These are phyloP conservation scores for Boletus bicolor DNA, from an alignment of 768 basidiomycete species.

Conservation along the genomic window DNA sequence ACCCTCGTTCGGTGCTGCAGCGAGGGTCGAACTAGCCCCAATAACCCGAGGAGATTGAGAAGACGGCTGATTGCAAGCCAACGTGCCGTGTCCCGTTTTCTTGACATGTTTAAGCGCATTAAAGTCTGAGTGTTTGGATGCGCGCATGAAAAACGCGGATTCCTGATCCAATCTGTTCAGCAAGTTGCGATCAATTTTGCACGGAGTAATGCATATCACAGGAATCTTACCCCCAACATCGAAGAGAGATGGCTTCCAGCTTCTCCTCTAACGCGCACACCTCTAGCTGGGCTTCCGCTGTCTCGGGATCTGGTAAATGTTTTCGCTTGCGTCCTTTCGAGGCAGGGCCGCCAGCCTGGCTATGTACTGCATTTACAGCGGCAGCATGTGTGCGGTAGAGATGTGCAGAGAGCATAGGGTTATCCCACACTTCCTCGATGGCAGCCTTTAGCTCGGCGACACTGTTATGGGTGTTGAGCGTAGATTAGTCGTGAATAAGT, in stretches of 20 bases:
- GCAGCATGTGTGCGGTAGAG: conserved; percentile 53
- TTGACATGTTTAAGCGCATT: conserved; percentile 46
- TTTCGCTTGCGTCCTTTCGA: conserved; percentile 36
- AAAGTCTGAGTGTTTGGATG: conserved; percentile 62
- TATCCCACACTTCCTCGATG: conserved; percentile 47
- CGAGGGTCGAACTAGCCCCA: neutral
- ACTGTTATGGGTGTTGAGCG: conserved; percentile 33
- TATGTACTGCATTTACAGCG: conserved; percentile 37
- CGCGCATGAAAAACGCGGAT: conserved; percentile 59
- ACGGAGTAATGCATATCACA: neutral
- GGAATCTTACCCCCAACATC: conserved; percentile 57
- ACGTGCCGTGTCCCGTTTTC: conserved; percentile 35
- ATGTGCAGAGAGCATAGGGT: conserved; percentile 56
- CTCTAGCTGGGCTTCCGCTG: conserved; percentile 39
- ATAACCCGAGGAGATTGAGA: neutral
- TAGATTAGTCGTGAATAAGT: neutral
- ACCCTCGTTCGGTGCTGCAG: neutral
- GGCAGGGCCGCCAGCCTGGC: conserved; percentile 31
- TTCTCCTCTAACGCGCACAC: conserved; percentile 46
- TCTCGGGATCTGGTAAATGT: conserved; percentile 22
- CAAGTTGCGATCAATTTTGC: neutral
- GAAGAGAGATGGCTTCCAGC: conserved; percentile 51
- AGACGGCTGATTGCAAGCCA: neutral
- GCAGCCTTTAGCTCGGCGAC: conserved; percentile 47
- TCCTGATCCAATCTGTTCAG: conserved; percentile 45